phyloP scores from a whole-genome alignment of 257 asterid genomes.

The Handroanthus guayacan region DNA sequence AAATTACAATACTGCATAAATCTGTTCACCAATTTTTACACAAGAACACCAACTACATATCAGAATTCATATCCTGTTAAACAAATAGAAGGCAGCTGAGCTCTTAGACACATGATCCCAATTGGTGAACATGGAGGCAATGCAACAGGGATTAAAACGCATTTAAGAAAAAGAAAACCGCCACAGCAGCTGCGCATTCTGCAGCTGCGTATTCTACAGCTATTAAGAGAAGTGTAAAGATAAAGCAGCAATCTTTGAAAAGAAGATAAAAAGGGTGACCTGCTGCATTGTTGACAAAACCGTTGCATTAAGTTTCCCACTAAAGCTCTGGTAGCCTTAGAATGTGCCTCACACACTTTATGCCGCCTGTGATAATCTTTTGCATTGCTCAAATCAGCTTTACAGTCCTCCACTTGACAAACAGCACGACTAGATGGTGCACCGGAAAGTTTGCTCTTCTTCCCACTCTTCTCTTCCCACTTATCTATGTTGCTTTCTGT shows the following conservation, averaged over 20 bases:
- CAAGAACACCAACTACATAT: slow-evolving; percentile 1
- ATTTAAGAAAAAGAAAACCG: no score
- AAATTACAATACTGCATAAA: not conserved
- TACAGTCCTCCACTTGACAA: slow-evolving; percentile 90
- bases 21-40: not conserved
- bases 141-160: no score
- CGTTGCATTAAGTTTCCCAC: slow-evolving; percentile 86
- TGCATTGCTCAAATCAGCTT: slow-evolving; percentile 75
- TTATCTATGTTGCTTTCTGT: slow-evolving; percentile 49
- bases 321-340: slow-evolving; percentile 76
- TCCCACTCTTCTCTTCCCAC: slow-evolving; percentile 66
- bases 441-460: slow-evolving; percentile 65
- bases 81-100: not conserved
- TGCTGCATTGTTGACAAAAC: slow-evolving; percentile 98
- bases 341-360: slow-evolving; percentile 89
- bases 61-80: not conserved
- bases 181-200: no score
- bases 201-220: no score
- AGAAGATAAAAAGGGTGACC: slow-evolving; percentile 48
- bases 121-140: no score
- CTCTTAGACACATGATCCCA: no score
- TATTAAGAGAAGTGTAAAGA: not conserved
- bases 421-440: slow-evolving; percentile 56
- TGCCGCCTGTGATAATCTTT: slow-evolving; percentile 93
- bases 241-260: slow-evolving; percentile 3